Conservation (phyloP, 441 rosid genomes). For the Arabidopsis hybrid region DNA sequence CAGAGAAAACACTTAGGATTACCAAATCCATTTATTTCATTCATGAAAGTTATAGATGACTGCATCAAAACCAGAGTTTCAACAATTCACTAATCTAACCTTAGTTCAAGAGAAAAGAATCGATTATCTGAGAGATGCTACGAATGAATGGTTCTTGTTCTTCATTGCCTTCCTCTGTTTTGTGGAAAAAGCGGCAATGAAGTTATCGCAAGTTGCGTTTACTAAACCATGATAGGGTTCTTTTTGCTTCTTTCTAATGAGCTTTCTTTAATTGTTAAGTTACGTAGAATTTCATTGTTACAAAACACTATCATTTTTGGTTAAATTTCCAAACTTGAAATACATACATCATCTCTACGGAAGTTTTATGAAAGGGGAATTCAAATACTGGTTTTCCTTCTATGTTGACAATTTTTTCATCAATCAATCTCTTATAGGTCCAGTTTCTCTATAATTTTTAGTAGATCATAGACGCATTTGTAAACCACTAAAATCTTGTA, state of each 20-base stretch:
- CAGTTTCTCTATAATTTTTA: neutral
- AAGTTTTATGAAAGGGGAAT: neutral
- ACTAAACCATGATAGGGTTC: neutral
- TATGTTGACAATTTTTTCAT: neutral
- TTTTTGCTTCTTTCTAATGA: neutral
- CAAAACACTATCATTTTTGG: neutral
- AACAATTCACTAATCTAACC: neutral
- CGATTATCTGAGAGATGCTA: neutral
- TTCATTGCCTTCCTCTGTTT: slow-evolving; percentile 9
- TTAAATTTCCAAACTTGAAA: neutral
- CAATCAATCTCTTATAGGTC: neutral
- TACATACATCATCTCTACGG: neutral
- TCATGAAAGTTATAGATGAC: neutral
- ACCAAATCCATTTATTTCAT: neutral
- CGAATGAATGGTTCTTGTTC: neutral
- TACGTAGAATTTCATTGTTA: neutral
- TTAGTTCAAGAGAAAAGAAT: neutral
- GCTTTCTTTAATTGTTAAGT: neutral
- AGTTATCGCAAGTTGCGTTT: neutral
- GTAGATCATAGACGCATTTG: neutral
- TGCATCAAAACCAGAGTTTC: neutral
- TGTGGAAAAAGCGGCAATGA: neutral
- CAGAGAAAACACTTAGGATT: neutral
- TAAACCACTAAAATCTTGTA: neutral
- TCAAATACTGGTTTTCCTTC: neutral